These are phyloP conservation scores for Vitellaria paradoxa DNA, from an alignment of 179 eudicot genomes.

Conservation along the genomic window DNA sequence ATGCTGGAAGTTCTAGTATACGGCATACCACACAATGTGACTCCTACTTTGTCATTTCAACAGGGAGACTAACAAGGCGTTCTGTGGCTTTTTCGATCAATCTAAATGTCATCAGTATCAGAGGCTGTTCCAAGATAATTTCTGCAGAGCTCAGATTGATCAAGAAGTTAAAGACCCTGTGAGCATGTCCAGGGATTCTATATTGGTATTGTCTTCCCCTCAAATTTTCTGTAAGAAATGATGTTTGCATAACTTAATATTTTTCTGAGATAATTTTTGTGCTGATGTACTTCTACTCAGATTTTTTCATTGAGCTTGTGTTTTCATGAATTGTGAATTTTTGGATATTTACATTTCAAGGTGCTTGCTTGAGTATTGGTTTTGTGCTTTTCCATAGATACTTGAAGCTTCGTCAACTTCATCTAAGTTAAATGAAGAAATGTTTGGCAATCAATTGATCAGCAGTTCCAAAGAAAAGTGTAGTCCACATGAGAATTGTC, in stretches of 20 bases:
- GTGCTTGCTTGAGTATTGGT: slow-evolving; percentile 9
- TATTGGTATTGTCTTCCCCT: slow-evolving; percentile 24
- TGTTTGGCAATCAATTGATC: slow-evolving; percentile 11
- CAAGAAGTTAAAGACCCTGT: slow-evolving; percentile 23
- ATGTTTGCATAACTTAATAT: background rate
- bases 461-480: slow-evolving; percentile 14
- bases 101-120: slow-evolving; percentile 35
- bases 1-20: background rate
- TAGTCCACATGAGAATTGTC: slow-evolving; percentile 21
- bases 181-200: slow-evolving; percentile 25
- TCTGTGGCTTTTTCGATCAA: slow-evolving; percentile 78
- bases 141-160: slow-evolving; percentile 14
- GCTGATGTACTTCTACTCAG: background rate
- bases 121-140: slow-evolving; percentile 24
- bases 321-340: background rate
- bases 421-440: slow-evolving; percentile 14
- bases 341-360: background rate
- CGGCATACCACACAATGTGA: too few species aligned
- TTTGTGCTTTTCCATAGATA: slow-evolving; percentile 23
- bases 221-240: background rate
- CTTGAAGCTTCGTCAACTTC: slow-evolving; percentile 21
- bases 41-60: background rate
- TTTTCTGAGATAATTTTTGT: background rate
- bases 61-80: slow-evolving; percentile 96
- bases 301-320: background rate